Evolutionary conservation across 768 basidiomycete genomes (phyloP).

Genomic region (Royoungia palumana): DNA sequence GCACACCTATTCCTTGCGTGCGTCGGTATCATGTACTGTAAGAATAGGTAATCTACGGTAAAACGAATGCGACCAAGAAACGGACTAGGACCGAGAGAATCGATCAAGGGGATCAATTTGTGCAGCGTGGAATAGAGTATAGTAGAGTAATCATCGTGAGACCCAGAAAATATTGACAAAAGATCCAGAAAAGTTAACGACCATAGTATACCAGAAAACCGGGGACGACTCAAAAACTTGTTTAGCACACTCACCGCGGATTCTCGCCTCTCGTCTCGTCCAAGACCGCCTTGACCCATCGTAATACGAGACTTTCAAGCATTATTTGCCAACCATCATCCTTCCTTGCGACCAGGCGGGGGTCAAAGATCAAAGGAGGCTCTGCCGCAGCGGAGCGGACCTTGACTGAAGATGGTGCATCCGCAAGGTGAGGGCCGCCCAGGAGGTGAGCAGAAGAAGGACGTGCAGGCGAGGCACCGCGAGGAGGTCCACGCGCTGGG

Average conservation of each 20-base stretch:
- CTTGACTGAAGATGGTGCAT: conserved; percentile 26
- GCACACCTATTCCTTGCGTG: not conserved
- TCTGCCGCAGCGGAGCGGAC: conserved; percentile 41
- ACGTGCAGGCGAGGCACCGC: conserved; percentile 25
- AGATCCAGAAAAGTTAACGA: not conserved
- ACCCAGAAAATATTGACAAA: conserved; percentile 7
- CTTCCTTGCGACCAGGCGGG: conserved; percentile 64
- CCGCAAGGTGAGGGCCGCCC: not conserved
- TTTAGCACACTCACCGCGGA: conserved; percentile 14
- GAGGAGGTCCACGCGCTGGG: conserved; percentile 15
- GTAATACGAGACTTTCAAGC: conserved; percentile 58
- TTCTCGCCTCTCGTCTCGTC: conserved; percentile 55
- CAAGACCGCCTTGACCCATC: conserved; percentile 68
- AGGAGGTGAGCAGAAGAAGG: conserved; percentile 11
- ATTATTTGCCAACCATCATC: conserved; percentile 81
- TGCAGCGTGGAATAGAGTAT: conserved; percentile 9
- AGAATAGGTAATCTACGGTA: conserved; percentile 15
- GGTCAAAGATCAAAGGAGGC: conserved; percentile 63
- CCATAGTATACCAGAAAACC: not conserved
- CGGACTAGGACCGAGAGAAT: conserved; percentile 1
- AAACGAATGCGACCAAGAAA: not conserved
- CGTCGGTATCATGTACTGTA: conserved; percentile 13
- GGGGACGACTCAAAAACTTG: not conserved
- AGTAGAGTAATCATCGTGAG: conserved; percentile 7
- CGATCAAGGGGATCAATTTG: conserved; percentile 1